These are phyloP conservation scores for Aspergillus aculeatus DNA, from an alignment of 2,329 filamentous ascomycete genomes.

Conservation along the genomic window DNA sequence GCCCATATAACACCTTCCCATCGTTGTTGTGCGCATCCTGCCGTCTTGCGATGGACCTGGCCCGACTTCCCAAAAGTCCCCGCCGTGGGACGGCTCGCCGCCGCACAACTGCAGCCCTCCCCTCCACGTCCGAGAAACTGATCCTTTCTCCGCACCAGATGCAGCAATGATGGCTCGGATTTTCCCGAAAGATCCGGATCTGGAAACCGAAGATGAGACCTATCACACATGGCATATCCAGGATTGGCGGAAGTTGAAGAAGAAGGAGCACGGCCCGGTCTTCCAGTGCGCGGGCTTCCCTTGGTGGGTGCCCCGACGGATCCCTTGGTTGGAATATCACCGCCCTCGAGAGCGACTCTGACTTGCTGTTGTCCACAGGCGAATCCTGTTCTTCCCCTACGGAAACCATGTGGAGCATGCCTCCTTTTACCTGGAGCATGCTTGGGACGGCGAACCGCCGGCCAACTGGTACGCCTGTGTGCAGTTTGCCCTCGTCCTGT, in stretches of 20 bases:
- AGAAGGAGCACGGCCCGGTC: constrained; percentile 81
- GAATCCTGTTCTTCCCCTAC: constrained; percentile 90
- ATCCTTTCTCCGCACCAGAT: constrained; percentile 49
- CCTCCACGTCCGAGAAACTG: constrained; percentile 11
- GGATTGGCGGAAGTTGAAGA: constrained; percentile 72
- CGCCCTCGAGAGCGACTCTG: constrained; percentile 22
- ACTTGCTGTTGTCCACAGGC: constrained; percentile 54
- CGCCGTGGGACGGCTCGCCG: constrained; percentile 10
- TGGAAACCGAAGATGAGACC: constrained; percentile 73
- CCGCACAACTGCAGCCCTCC: background rate
- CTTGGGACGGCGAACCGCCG: constrained; percentile 73
- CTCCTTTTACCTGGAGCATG: constrained; percentile 95
- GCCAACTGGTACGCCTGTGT: constrained; percentile 97
- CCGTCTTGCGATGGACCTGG: background rate
- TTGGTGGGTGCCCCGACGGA: constrained; percentile 61
- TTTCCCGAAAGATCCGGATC: constrained; percentile 73
- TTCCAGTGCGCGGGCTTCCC: constrained; percentile 85
- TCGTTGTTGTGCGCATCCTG: background rate
- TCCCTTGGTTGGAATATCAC: background rate
- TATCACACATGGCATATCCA: constrained; percentile 84
- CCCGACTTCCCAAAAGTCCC: constrained; percentile 7
- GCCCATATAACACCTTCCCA: constrained; percentile 10
- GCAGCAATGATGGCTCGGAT: constrained; percentile 82
- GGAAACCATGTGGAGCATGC: constrained; percentile 93
- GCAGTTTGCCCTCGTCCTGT: constrained; percentile 90